Percentiles rank a stretch among this genome's conserved stretches.
These are phyloP conservation scores for Zygoascus bituminiphila DNA, from an alignment of 805 yeast genomes.

Conservation along the genomic window DNA sequence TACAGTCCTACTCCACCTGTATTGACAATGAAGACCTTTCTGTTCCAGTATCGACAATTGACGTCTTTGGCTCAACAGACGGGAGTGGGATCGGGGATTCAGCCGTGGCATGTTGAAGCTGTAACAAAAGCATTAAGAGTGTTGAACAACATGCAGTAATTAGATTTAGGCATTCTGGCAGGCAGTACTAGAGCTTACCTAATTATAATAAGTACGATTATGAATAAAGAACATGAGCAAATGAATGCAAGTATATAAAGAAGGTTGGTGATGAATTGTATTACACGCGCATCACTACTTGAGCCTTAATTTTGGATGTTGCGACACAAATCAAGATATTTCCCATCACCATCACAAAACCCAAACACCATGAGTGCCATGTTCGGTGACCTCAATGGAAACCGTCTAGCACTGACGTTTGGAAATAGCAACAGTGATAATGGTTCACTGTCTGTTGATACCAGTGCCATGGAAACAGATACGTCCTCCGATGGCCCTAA, in stretches of 20 bases:
- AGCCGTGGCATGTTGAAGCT: conserved; percentile 36
- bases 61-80: conserved; percentile 29
- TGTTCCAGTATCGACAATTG: conserved; percentile 31
- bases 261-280: too few species aligned
- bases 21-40: conserved; percentile 24
- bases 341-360: neutral
- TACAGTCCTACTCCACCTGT: conserved; percentile 18
- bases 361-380: neutral
- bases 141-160: conserved; percentile 1
- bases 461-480: neutral
- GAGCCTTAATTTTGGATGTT: too few species aligned
- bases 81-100: conserved; percentile 27
- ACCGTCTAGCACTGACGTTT: neutral
- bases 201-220: too few species aligned
- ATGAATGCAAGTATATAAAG: too few species aligned
- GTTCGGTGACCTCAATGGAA: too few species aligned
- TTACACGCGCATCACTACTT: too few species aligned
- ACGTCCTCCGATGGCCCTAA: neutral
- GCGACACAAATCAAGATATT: neutral
- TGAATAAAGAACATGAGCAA: too few species aligned
- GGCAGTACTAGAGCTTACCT: too few species aligned
- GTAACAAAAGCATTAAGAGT: conserved; percentile 22
- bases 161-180: too few species aligned
- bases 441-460: neutral
- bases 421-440: neutral